A percentile compares a stretch with the other conserved stretches of the same genome.
Evolutionary conservation across 169 alveolate genomes (phyloP).

Genomic region (Amoebophrya sp.): DNA sequence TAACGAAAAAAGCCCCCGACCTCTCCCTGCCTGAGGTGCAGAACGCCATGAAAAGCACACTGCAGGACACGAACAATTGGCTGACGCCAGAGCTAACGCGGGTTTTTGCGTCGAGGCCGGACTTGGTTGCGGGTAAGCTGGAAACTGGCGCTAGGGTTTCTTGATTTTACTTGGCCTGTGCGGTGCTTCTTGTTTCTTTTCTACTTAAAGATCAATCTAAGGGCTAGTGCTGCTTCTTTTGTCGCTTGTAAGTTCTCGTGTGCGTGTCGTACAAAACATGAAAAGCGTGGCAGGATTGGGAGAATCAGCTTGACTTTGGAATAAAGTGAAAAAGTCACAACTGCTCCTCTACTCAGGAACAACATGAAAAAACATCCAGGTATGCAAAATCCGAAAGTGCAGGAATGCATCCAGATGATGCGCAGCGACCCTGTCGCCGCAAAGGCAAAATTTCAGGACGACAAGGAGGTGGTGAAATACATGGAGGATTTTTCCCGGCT

Average conservation of each 20-base stretch:
- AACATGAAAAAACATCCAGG: too few species aligned
- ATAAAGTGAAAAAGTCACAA: too few species aligned
- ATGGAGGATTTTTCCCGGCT: not conserved
- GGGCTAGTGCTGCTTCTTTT: too few species aligned
- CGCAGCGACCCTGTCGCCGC: not conserved
- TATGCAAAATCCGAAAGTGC: not conserved
- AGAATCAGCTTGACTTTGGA: too few species aligned
- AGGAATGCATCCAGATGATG: not conserved
- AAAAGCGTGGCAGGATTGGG: too few species aligned
- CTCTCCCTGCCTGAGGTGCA: not conserved
- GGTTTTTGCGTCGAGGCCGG: not conserved
- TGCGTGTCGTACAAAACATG: too few species aligned
- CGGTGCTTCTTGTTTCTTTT: too few species aligned
- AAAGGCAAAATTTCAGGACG: not conserved
- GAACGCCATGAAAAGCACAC: not conserved
- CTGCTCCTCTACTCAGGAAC: too few species aligned
- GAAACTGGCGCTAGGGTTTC: too few species aligned
- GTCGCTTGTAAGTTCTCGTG: too few species aligned
- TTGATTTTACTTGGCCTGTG: too few species aligned
- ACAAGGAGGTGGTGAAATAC: not conserved
- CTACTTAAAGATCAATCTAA: too few species aligned
- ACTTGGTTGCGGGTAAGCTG: not conserved
- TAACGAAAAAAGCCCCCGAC: not conserved
- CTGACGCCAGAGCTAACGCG: not conserved
- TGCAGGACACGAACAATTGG: not conserved